Evolutionary conservation across 352 stramenopile genomes (phyloP).

Genomic region (Peronospora belbahrii): DNA sequence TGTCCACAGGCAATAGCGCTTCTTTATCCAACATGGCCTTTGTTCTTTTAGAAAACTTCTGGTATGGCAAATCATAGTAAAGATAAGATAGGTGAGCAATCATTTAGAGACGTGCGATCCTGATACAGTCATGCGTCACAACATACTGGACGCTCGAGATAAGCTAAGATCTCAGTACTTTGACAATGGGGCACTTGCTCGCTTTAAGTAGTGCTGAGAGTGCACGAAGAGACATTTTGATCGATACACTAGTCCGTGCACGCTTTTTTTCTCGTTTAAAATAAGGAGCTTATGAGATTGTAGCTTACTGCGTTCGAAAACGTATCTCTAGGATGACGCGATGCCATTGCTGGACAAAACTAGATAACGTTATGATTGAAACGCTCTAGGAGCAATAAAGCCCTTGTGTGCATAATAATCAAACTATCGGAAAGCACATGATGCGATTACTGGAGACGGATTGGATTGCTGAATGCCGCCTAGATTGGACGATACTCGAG

Average conservation of each 20-base stretch:
- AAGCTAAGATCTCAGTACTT: too few species aligned
- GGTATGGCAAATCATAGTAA: constrained; percentile 9
- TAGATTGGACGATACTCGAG: too few species aligned
- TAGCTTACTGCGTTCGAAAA: constrained; percentile 9
- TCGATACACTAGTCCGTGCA: constrained; percentile 37
- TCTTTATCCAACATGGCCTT: constrained; percentile 12
- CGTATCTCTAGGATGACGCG: neutral
- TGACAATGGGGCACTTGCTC: too few species aligned
- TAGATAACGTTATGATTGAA: constrained; percentile 5
- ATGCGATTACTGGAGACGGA: too few species aligned
- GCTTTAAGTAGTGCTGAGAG: too few species aligned
- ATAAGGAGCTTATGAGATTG: constrained; percentile 4
- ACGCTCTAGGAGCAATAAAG: too few species aligned
- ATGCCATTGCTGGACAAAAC: constrained; percentile 16
- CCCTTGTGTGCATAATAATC: too few species aligned
- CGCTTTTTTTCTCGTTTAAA: constrained; percentile 10
- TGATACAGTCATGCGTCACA: too few species aligned
- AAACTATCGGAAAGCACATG: too few species aligned
- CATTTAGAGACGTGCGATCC: constrained; percentile 4
- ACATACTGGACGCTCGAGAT: too few species aligned
- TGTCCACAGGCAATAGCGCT: constrained; percentile 16
- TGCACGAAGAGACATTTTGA: constrained; percentile 30
- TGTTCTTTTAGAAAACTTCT: constrained; percentile 17
- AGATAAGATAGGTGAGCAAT: constrained; percentile 2
- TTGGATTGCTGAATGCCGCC: too few species aligned